Conservation (phyloP, 2,329 filamentous ascomycete genomes). For the Calonectria pseudoreteaudii region DNA sequence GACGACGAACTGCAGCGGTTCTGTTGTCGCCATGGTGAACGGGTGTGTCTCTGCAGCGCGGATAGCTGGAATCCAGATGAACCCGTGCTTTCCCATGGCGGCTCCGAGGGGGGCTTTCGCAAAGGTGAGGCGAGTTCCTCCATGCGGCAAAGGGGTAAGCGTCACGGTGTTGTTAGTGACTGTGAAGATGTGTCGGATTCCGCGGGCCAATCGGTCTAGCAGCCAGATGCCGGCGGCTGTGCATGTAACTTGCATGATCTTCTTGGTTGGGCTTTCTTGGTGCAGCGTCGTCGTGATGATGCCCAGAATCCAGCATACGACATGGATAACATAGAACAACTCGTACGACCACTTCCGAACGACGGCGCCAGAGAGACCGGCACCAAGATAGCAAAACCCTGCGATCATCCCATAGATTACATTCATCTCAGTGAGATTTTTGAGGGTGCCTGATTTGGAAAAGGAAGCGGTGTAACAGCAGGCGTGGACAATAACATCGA, state of each 20-base stretch:
- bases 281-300: slow-evolving; percentile 64
- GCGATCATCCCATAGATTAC: slow-evolving; percentile 63
- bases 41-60: slow-evolving; percentile 70
- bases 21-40: slow-evolving; percentile 68
- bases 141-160: slow-evolving; percentile 64
- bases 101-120: slow-evolving; percentile 60
- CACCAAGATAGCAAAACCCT: slow-evolving; percentile 58
- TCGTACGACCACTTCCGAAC: slow-evolving; percentile 65
- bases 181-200: slow-evolving; percentile 56
- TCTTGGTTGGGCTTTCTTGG: slow-evolving; percentile 58
- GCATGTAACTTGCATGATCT: slow-evolving; percentile 56
- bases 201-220: slow-evolving; percentile 62
- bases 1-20: slow-evolving; percentile 69
- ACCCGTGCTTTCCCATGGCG: slow-evolving; percentile 70
- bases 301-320: slow-evolving; percentile 61
- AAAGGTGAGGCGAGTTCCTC: slow-evolving; percentile 67
- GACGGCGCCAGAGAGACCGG: slow-evolving; percentile 56
- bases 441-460: slow-evolving; percentile 38
- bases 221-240: slow-evolving; percentile 61
- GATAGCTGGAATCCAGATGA: slow-evolving; percentile 72
- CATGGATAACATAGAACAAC: slow-evolving; percentile 65
- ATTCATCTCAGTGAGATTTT: slow-evolving; percentile 49
- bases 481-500: slow-evolving; percentile 59
- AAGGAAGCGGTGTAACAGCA: slow-evolving; percentile 58
- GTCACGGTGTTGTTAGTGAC: slow-evolving; percentile 63